phyloP scores from a whole-genome alignment of 306 rosid species.

The Oxytropis ochrocephala region DNA sequence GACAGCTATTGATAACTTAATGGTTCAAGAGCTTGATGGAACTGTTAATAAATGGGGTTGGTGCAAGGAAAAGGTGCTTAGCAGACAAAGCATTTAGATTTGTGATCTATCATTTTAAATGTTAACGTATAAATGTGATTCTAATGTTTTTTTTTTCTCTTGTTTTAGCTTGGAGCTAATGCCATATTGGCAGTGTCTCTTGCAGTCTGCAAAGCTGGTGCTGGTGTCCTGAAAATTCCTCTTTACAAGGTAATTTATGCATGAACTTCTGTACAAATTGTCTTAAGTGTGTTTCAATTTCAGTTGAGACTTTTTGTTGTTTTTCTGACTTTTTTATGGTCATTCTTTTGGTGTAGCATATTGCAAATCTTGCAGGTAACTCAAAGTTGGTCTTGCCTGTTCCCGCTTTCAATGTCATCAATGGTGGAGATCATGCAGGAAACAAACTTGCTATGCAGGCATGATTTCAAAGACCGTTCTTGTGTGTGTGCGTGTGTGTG shows the following conservation, averaged over 20 bases:
- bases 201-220: conserved; percentile 95
- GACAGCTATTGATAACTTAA: conserved; percentile 66
- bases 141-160: background rate
- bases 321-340: conserved; percentile 9
- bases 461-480: conserved; percentile 9
- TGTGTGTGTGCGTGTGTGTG: background rate
- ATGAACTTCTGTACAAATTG: background rate
- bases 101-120: too few species aligned
- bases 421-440: conserved; percentile 99
- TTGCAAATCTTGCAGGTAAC: conserved; percentile 95
- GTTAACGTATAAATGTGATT: too few species aligned
- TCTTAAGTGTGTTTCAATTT: background rate
- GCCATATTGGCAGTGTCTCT: conserved; percentile 95
- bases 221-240: conserved; percentile 67
- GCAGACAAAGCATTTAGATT: background rate
- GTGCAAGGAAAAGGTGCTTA: conserved; percentile 93
- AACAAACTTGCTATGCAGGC: conserved; percentile 99
- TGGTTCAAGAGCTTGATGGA: conserved; percentile 97
- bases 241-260: conserved; percentile 68
- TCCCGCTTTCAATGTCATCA: conserved; percentile 97
- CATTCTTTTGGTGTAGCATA: conserved; percentile 60
- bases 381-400: conserved; percentile 79
- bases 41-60: conserved; percentile 99
- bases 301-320: background rate
- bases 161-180: conserved; percentile 89